Conservation (phyloP, 805 yeast species). For the Kurtzmaniella fragi region DNA sequence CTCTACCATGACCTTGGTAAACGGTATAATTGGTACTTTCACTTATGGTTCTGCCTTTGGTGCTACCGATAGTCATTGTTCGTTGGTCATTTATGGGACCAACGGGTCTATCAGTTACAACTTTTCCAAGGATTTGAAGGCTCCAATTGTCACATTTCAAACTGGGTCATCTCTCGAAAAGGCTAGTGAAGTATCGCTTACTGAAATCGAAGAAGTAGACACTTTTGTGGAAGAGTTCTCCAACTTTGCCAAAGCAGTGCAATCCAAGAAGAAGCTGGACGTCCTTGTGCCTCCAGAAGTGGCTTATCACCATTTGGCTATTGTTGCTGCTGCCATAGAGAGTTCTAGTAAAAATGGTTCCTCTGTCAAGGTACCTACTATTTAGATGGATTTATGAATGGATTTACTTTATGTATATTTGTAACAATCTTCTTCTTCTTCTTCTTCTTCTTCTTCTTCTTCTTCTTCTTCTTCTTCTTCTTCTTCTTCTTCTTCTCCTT, state of each 20-base stretch:
- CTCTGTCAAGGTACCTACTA: constrained; percentile 40
- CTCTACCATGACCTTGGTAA: constrained; percentile 57
- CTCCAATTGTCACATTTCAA: constrained; percentile 36
- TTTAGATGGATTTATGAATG: too few relatives aligned
- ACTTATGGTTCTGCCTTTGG: constrained; percentile 87
- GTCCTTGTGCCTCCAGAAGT: constrained; percentile 61
- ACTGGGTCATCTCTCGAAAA: constrained; percentile 26
- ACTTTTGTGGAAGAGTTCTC: constrained; percentile 43
- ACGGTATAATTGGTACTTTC: constrained; percentile 74
- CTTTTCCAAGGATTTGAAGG: constrained; percentile 45
- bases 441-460: constrained; percentile 2
- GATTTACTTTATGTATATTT: background rate
- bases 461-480: constrained; percentile 8
- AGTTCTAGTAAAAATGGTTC: constrained; percentile 55
- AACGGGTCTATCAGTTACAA: constrained; percentile 71
- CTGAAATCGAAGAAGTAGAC: constrained; percentile 41
- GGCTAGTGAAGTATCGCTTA: constrained; percentile 47
- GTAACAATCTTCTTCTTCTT: background rate
- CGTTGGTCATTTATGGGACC: constrained; percentile 70
- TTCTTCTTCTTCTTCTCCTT: too few relatives aligned
- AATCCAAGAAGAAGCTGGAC: constrained; percentile 53
- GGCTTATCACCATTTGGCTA: constrained; percentile 90
- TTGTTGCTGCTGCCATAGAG: constrained; percentile 79
- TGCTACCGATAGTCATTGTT: constrained; percentile 64
- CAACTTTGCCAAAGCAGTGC: constrained; percentile 54